Evolutionary conservation across 352 stramenopile genomes (phyloP), one percentile per base, ranked within the genome.

Genomic region (Pythium diclinum): DNA sequence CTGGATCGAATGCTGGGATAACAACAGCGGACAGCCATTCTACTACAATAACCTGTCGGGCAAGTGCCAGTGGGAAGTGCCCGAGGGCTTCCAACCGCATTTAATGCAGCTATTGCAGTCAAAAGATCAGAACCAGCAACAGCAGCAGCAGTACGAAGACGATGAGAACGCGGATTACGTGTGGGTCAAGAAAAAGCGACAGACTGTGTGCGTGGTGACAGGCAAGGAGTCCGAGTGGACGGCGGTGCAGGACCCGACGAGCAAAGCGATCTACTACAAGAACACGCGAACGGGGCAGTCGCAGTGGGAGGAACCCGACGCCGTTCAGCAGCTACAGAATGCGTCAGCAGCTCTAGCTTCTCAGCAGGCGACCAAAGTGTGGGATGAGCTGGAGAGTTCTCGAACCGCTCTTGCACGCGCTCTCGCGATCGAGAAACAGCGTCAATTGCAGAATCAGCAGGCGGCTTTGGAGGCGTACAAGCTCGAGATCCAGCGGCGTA

Each of bases 31-130:
- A 2, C 75, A 83, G 28, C 65, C 78, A 0, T 89, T 89, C 28
- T 89, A 85, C 71, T 89, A 89, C 76, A 80, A 89, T 68, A 89
- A 89, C 48, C 59, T 83, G n/a, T 81, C 80, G 23, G 80, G 80
- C 19, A 87, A 87, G 56, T 89, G 80, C 46, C 80, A 89, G 61
- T 87, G 78, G 80, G 78, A 86, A 61, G 60, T 73, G 7, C 80
- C 80, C 6, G 49, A 72, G 0, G 79, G 72, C 11, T 81, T 82
- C 33, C 54, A 68, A 21, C 61, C 67, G 11, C 72, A 67, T 13
- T 38, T 78, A 16, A 38, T 63, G 23, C 44, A 69, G 46, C 60
- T 68, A 3, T 40, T 59, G 1, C 69, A 80, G 19, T 40, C 59
- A 21, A 59, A 53, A 28, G 38, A 52, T 17, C 67, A 70, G 23